Conservation (phyloP, 2,329 filamentous ascomycete species). For the Claviceps spartinae region DNA sequence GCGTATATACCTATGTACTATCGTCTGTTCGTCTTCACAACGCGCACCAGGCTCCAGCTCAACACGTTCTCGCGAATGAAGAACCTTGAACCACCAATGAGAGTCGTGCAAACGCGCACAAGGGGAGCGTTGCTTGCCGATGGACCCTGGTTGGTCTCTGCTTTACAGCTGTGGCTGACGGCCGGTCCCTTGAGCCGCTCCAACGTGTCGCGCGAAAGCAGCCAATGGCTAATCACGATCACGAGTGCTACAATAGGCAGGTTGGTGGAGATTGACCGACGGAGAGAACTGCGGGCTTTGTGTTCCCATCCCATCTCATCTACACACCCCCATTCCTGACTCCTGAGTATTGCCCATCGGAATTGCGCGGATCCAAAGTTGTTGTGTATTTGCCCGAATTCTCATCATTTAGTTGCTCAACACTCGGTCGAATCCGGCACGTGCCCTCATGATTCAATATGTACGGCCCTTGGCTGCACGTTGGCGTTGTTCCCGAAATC, state of each 20-base stretch:
- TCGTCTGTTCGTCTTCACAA: too few relatives aligned
- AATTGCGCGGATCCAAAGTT: not conserved
- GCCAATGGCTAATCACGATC: not conserved
- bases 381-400: not conserved
- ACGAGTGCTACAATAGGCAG: conserved; percentile 1
- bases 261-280: not conserved
- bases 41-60: too few relatives aligned
- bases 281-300: not conserved
- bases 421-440: not conserved
- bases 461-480: conserved; percentile 1
- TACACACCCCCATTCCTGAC: not conserved
- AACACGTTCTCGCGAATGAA: not conserved
- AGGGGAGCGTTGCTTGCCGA: not conserved
- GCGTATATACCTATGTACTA: too few relatives aligned
- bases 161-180: not conserved
- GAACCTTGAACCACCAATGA: conserved; percentile 1
- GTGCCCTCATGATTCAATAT: conserved; percentile 3
- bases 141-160: not conserved
- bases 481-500: not conserved
- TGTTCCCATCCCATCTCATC: not conserved
- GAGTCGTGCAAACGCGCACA: conserved; percentile 1
- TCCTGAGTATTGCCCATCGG: not conserved
- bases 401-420: not conserved
- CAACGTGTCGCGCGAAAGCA: too few relatives aligned
- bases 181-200: too few relatives aligned